Conservation (phyloP, 331 rosid species). For the Malus hybrid region DNA sequence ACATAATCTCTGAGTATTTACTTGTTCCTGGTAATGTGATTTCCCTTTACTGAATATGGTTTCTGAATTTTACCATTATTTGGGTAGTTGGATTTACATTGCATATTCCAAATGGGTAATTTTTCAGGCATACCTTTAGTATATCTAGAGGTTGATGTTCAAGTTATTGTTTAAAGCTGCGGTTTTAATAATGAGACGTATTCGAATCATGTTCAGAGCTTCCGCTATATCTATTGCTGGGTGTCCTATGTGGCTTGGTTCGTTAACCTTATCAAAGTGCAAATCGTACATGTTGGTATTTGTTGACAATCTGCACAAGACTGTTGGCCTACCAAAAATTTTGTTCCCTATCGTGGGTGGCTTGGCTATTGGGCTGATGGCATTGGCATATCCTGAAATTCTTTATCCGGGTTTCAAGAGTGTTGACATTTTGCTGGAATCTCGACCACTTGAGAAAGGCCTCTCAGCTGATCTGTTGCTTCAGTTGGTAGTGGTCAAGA, state of each 20-base stretch:
- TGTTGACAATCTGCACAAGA: constrained; percentile 52
- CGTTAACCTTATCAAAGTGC: constrained; percentile 69
- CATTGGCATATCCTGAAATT: constrained; percentile 85
- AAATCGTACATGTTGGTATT: constrained; percentile 58
- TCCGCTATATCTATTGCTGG: constrained; percentile 85
- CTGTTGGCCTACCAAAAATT: constrained; percentile 44
- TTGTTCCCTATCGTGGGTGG: constrained; percentile 71
- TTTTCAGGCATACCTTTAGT: background rate
- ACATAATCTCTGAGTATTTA: background rate
- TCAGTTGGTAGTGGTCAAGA: constrained; percentile 75
- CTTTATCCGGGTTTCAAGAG: constrained; percentile 94
- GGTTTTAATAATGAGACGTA: constrained; percentile 16
- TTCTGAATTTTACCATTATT: background rate
- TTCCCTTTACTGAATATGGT: background rate
- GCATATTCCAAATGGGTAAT: background rate
- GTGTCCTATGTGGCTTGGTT: constrained; percentile 76
- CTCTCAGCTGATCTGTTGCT: constrained; percentile 64
- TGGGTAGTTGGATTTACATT: background rate
- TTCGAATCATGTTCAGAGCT: constrained; percentile 71
- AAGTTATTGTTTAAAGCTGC: constrained; percentile 12
- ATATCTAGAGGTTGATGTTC: constrained; percentile 5
- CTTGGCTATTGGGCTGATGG: constrained; percentile 65
- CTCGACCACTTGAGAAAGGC: constrained; percentile 67
- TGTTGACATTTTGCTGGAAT: constrained; percentile 83
- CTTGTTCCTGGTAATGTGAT: background rate